Base-by-base conservation (phyloP, 495 filamentous ascomycete species). In the Lophiostoma macrostomum region DNA sequence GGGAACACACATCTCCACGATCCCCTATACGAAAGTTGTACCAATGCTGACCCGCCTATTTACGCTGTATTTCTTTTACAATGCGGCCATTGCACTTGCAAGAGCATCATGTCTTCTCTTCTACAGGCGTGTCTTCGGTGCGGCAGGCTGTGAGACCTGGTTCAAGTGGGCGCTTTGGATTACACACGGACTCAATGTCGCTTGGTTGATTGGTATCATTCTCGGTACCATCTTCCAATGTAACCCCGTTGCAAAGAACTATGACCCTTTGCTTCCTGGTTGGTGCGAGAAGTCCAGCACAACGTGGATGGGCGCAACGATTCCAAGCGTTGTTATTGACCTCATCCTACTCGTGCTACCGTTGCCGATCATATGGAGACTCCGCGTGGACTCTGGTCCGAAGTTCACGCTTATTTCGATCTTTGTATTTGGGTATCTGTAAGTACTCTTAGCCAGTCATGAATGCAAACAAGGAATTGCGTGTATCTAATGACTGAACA, bases 341-440 rank as follows among this genome's bases (percentile, higher is more conserved):
- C 22, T 50, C 2, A 16, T 50, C 20, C 28, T 50, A n/a, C 24
- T 50, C 10, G 5, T 50, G 14, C 34, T 50, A 29, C 46, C 46
- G 18, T 22, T 50, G 31, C 46, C 46, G 5, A 32, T 19, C 12
- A 39, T 50, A 18, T 50, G 46, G 46, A 25, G 6, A 5, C 46
- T 50, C 8, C 31, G 22, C 34, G 39, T 50, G 12, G 24, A 24
- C 12, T 5, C 12, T 6, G 14, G 12, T 16, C 31, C 32, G 14
- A 50, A 50, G 34, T 11, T 31, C 29, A 34, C 24, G 7, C 27
- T 50, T 20, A 32, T 50, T 7, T 12, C 14, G 13, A 31, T 50
- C 12, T 50, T 50, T 34, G 28, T 50, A 4, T 23, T 28, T 16
- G 46, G 46, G 10, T 50, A 50, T 39, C 14, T 31, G 46, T 50